Conservation (phyloP, 2,329 filamentous ascomycete genomes). For the Trichoderma sp. region DNA sequence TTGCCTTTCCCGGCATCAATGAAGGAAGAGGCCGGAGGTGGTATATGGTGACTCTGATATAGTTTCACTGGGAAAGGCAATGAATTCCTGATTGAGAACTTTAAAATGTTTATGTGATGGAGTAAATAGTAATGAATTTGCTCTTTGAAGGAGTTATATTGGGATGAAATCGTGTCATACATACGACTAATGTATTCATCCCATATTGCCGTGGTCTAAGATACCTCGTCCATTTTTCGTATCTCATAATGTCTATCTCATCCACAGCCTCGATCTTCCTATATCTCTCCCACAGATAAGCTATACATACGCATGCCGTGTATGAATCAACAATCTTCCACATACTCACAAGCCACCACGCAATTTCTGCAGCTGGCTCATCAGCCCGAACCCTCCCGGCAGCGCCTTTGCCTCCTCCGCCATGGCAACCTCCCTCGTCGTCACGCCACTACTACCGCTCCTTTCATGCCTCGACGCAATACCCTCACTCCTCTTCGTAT, state of each 20-base stretch:
- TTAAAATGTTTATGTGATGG: not conserved
- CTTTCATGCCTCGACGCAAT: conserved; percentile 27
- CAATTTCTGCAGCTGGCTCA: conserved; percentile 64
- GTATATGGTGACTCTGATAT: not conserved
- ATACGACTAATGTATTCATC: not conserved
- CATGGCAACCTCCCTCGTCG: conserved; percentile 35
- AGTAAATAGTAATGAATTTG: not conserved
- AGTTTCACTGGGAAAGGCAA: not conserved
- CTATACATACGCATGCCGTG: not conserved
- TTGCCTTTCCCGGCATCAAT: conserved; percentile 11
- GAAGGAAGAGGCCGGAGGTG: not conserved
- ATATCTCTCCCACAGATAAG: too few relatives aligned
- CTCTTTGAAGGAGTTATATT: not conserved
- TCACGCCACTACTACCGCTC: conserved; percentile 31
- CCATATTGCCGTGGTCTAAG: not conserved
- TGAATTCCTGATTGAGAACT: not conserved
- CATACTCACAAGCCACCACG: conserved; percentile 50
- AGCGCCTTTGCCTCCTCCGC: conserved; percentile 46
- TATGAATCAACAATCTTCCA: not conserved
- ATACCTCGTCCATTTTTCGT: not conserved
- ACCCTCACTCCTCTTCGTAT: conserved; percentile 39
- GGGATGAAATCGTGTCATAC: not conserved
- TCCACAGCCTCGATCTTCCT: too few relatives aligned
- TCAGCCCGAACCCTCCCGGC: conserved; percentile 58
- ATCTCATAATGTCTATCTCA: not conserved